Evolutionary conservation across 1,284 basidiomycete species (phyloP).

Genomic region (Ustilago hordei): DNA sequence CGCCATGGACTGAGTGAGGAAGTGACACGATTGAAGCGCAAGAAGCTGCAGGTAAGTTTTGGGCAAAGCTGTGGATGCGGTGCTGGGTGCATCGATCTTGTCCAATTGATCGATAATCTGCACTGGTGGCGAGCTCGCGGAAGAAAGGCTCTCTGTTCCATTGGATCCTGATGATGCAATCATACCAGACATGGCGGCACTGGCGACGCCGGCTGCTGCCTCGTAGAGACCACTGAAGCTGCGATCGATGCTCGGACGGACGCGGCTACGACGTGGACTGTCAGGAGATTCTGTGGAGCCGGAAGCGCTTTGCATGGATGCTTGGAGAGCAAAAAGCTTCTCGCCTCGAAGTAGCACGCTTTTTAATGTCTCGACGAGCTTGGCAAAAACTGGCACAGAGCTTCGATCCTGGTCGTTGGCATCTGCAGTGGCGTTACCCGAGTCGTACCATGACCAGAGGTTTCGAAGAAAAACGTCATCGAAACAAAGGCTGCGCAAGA

Average conservation of each 20-base stretch:
- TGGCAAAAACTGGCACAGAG: conserved; percentile 52
- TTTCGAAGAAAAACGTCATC: conserved; percentile 61
- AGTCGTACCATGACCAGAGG: conserved; percentile 65
- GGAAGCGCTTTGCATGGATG: conserved; percentile 27
- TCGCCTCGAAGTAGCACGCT: conserved; percentile 42
- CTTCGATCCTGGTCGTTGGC: conserved; percentile 5
- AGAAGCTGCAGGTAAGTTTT: conserved; percentile 87
- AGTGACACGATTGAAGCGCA: conserved; percentile 86
- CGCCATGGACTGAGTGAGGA: conserved; percentile 88
- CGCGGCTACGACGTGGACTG: conserved; percentile 31
- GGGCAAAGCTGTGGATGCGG: conserved; percentile 76
- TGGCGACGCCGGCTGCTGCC: conserved; percentile 61
- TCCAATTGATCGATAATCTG: conserved; percentile 68
- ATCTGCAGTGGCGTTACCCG: conserved; percentile 4
- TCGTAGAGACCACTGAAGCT: conserved; percentile 61
- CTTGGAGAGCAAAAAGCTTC: conserved; percentile 34
- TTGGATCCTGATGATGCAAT: conserved; percentile 33
- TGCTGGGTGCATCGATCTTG: conserved; percentile 87
- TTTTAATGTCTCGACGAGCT: conserved; percentile 55
- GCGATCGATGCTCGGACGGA: conserved; percentile 43
- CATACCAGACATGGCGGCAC: conserved; percentile 56
- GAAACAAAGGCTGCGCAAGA: conserved; percentile 59
- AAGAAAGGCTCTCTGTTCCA: conserved; percentile 46
- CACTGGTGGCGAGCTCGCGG: conserved; percentile 55
- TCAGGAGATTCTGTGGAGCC: conserved; percentile 17